Evolutionary conservation across 2,329 filamentous ascomycete genomes (phyloP).

Genomic region (Zalaria sp.): DNA sequence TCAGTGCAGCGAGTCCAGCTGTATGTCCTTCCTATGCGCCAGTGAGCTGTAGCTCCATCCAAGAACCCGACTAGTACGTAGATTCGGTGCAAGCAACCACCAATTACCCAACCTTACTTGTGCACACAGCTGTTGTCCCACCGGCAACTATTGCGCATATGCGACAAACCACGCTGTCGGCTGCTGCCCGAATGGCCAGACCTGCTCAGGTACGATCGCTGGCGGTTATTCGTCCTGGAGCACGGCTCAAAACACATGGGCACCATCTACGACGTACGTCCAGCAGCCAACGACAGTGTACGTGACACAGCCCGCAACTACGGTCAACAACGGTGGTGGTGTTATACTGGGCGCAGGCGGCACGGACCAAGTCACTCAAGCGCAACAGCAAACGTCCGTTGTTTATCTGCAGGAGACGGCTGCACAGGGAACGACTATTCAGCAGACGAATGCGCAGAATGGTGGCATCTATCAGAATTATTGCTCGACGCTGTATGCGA

Average conservation of each 20-base stretch:
- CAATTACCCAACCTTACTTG: too few relatives aligned
- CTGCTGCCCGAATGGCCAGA: slow-evolving; percentile 18
- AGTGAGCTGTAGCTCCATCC: slow-evolving; percentile 27
- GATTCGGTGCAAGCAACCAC: too few relatives aligned
- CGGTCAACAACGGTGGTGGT: slow-evolving; percentile 8
- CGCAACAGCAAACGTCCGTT: not conserved
- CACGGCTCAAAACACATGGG: slow-evolving; percentile 4
- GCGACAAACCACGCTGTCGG: slow-evolving; percentile 15
- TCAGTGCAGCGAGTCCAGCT: slow-evolving; percentile 18
- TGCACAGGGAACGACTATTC: not conserved
- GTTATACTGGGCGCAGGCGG: not conserved
- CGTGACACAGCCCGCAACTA: slow-evolving; percentile 4
- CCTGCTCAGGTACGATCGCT: slow-evolving; percentile 12
- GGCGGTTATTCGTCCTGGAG: slow-evolving; percentile 1
- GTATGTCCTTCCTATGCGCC: slow-evolving; percentile 21
- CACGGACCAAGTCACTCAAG: not conserved
- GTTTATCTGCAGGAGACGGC: not conserved
- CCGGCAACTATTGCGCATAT: slow-evolving; percentile 16
- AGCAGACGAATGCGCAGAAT: not conserved
- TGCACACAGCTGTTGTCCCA: slow-evolving; percentile 20
- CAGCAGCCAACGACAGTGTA: slow-evolving; percentile 9
- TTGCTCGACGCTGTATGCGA: slow-evolving; percentile 18
- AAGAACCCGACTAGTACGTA: slow-evolving; percentile 28
- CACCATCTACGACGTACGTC: slow-evolving; percentile 8
- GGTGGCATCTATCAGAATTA: slow-evolving; percentile 8